Evolutionary conservation across 495 filamentous ascomycete genomes (phyloP).

Genomic region (Talaromyces nanjingensis): DNA sequence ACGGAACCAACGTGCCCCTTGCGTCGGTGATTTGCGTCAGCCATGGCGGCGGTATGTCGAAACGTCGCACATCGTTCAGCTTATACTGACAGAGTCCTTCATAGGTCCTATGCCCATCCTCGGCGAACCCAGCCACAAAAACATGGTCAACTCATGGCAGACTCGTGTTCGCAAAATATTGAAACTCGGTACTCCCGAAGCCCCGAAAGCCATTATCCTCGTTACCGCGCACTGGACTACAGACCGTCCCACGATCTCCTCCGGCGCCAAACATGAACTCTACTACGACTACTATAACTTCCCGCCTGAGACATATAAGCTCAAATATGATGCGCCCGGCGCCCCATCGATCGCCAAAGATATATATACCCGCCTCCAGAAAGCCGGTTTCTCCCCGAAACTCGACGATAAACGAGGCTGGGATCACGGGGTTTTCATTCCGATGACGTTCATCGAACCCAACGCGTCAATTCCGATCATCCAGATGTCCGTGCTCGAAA

Average conservation of each 20-base stretch:
- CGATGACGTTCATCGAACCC: conserved; percentile 4
- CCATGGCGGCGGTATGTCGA: conserved; percentile 7
- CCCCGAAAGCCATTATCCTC: conserved; percentile 7
- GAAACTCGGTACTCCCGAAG: not conserved
- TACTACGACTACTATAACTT: conserved; percentile 10
- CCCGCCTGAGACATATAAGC: not conserved
- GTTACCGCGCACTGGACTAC: conserved; percentile 8
- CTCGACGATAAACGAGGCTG: conserved; percentile 5
- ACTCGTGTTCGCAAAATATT: conserved; percentile 6
- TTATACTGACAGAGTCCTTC: not conserved
- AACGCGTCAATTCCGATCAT: conserved; percentile 3
- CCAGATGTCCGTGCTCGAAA: conserved; percentile 9
- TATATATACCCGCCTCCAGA: conserved; percentile 1
- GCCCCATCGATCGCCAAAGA: conserved; percentile 5
- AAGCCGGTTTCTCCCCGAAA: conserved; percentile 1
- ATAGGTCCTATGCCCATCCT: conserved; percentile 9
- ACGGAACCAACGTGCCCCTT: not conserved
- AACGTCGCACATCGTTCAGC: not conserved
- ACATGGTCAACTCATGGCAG: conserved; percentile 7
- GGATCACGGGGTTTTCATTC: conserved; percentile 9
- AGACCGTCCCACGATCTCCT: conserved; percentile 3
- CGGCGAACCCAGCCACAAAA: conserved; percentile 2
- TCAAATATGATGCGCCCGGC: conserved; percentile 7
- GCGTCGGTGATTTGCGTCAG: conserved; percentile 6
- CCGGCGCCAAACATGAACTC: conserved; percentile 3